Base-by-base conservation (phyloP, 306 rosid species). In the Malus sylvestris region DNA sequence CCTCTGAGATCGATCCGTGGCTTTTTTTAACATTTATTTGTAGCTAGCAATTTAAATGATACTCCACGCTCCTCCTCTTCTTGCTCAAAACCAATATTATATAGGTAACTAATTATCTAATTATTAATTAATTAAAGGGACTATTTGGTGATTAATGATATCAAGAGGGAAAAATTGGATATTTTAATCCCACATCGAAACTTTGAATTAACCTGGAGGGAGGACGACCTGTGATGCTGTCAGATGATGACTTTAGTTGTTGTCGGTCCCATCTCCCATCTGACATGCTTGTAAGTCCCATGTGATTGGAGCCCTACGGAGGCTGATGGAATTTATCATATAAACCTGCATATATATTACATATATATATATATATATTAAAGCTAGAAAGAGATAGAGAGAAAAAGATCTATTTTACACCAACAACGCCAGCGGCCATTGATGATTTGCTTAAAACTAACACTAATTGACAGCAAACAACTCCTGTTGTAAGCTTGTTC, bases 241-340 rank as follows among this genome's bases (percentile, higher is more conserved):
- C 80, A 70, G 73, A 75, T 70, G 72, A 49, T 13, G 53, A 77
- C 84, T 84, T 78, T 53, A 80, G 74, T 30, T 46, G 9, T 13
- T 62, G 82, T 76, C 75, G 84, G 72, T 12, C 77, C 81, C 81
- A 76, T 13, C 55, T 70, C 51, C 68, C 80, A 42, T 35, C 84
- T 76, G 78, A 75, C 82, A 84, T 73, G 79, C 65, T 80, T 77
- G 74, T 80, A 73, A 64, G 80, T 78, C 74, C 80, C 87, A 84
- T 81, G 87, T 84, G 87, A 80, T 80, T 71, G 82, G 78, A 74
- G 79, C 72, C 72, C 38, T 12, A 29, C 55, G 12, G 52, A 73
- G 76, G 70, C 72, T 49, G 27, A 62, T 62, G 61, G 32, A 40
- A 40, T 73, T 59, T 40, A 40, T 42, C 67, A 10, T 33, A 14